Evolutionary conservation across 2,329 filamentous ascomycete genomes (phyloP).

Genomic region (Bipolaris oryzae): DNA sequence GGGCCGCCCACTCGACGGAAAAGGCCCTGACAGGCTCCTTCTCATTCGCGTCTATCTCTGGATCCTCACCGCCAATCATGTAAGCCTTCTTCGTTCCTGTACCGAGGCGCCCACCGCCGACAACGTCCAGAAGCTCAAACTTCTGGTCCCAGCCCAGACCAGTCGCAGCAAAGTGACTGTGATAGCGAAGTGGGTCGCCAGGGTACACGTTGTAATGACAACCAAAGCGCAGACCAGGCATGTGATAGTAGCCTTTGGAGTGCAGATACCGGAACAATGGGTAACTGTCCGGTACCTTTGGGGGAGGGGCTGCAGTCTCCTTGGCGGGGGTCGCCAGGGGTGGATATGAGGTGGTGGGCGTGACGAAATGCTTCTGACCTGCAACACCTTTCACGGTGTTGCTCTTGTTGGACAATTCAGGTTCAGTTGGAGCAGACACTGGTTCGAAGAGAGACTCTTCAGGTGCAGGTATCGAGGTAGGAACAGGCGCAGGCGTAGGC

Average conservation of each 20-base stretch:
- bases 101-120: slow-evolving; percentile 84
- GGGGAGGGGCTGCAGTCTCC: slow-evolving; percentile 35
- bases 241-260: slow-evolving; percentile 79
- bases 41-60: slow-evolving; percentile 29
- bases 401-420: slow-evolving; percentile 16
- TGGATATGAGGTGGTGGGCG: slow-evolving; percentile 55
- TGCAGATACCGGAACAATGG: slow-evolving; percentile 83
- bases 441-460: slow-evolving; percentile 38
- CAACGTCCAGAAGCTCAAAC: slow-evolving; percentile 81
- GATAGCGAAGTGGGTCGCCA: slow-evolving; percentile 90
- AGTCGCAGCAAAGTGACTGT: slow-evolving; percentile 91
- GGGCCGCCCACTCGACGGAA: slow-evolving; percentile 91
- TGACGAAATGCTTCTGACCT: slow-evolving; percentile 46
- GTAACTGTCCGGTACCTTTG: slow-evolving; percentile 57
- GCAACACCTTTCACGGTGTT: slow-evolving; percentile 19
- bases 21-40: slow-evolving; percentile 68
- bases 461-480: neutral
- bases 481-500: neutral
- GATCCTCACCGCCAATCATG: slow-evolving; percentile 73
- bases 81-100: slow-evolving; percentile 97
- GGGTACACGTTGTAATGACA: slow-evolving; percentile 95
- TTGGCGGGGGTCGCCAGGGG: slow-evolving; percentile 33
- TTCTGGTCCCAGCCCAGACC: slow-evolving; percentile 86
- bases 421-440: slow-evolving; percentile 10
- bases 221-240: slow-evolving; percentile 91